These are phyloP conservation scores for Tylopilus sp. DNA, from an alignment of 768 basidiomycete species.

Conservation along the genomic window DNA sequence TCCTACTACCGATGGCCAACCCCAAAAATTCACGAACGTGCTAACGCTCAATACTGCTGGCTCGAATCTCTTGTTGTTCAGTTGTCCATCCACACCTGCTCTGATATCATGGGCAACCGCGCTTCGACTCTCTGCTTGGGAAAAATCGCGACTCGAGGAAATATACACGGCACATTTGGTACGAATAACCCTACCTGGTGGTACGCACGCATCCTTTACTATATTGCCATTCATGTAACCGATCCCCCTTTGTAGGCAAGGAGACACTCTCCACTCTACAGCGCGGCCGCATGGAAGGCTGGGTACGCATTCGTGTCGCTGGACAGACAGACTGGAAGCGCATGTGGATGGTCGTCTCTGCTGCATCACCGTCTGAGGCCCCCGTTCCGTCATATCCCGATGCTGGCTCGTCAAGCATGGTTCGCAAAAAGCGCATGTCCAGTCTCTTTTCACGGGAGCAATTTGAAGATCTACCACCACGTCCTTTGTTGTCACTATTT, in stretches of 20 bases:
- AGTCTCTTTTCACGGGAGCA: slow-evolving; percentile 60
- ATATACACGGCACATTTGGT: slow-evolving; percentile 96
- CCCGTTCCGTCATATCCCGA: slow-evolving; percentile 26
- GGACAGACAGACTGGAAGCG: slow-evolving; percentile 98
- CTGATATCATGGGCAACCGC: slow-evolving; percentile 91
- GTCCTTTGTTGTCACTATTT: slow-evolving; percentile 55
- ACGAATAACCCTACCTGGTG: slow-evolving; percentile 63
- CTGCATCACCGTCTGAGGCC: slow-evolving; percentile 35
- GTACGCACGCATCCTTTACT: slow-evolving; percentile 25
- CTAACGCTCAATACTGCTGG: slow-evolving; percentile 94
- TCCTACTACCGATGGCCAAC: slow-evolving; percentile 47
- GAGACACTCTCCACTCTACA: slow-evolving; percentile 61
- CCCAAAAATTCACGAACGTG: slow-evolving; percentile 68
- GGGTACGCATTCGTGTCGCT: slow-evolving; percentile 86
- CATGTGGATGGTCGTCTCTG: slow-evolving; percentile 76
- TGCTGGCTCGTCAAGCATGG: slow-evolving; percentile 20
- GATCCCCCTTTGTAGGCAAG: slow-evolving; percentile 30
- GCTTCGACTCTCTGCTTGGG: slow-evolving; percentile 88
- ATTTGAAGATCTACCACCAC: slow-evolving; percentile 31
- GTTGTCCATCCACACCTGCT: slow-evolving; percentile 67
- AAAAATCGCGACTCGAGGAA: slow-evolving; percentile 92
- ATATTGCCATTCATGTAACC: slow-evolving; percentile 28
- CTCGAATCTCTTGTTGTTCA: slow-evolving; percentile 84
- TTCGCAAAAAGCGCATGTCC: slow-evolving; percentile 52
- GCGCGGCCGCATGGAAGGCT: slow-evolving; percentile 82